Conservation (phyloP, 2,329 filamentous ascomycete genomes). For the Aspergillus tubingensis region DNA sequence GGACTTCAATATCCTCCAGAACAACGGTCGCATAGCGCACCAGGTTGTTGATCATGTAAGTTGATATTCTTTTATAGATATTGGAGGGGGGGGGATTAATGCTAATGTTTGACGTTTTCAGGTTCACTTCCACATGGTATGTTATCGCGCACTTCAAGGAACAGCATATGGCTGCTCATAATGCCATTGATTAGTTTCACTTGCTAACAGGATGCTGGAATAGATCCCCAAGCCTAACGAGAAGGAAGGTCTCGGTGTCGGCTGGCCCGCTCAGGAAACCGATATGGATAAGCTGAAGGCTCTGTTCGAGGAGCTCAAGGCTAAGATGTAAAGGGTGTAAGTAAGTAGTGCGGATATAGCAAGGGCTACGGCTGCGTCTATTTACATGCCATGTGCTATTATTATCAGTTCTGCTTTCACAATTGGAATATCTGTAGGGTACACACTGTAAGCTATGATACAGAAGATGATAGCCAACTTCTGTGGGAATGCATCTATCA, state of each 20-base stretch:
- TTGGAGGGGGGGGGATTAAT: neutral
- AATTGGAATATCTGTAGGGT: neutral
- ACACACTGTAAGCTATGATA: neutral
- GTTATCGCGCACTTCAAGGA: slow-evolving; percentile 17
- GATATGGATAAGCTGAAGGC: slow-evolving; percentile 84
- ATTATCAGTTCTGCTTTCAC: neutral
- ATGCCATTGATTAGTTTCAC: too few relatives aligned
- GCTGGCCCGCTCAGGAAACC: slow-evolving; percentile 73
- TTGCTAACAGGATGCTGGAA: too few relatives aligned
- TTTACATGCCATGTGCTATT: neutral
- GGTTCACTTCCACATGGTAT: slow-evolving; percentile 93
- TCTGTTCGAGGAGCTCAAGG: slow-evolving; percentile 79
- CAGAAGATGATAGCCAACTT: neutral
- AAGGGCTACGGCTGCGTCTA: neutral
- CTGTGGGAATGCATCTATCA: neutral
- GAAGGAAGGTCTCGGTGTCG: slow-evolving; percentile 73
- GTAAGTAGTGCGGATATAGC: neutral
- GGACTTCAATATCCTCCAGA: slow-evolving; percentile 94
- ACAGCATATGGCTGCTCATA: too few relatives aligned
- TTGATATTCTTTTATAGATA: slow-evolving; percentile 17
- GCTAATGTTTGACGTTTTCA: slow-evolving; percentile 33
- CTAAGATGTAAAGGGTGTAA: slow-evolving; percentile 86
- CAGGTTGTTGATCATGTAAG: slow-evolving; percentile 89
- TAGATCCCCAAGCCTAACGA: slow-evolving; percentile 93
- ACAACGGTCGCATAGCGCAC: slow-evolving; percentile 89